These are phyloP conservation scores for Penicillium cosmopolitanum DNA, from an alignment of 495 filamentous ascomycete species.

Conservation along the genomic window DNA sequence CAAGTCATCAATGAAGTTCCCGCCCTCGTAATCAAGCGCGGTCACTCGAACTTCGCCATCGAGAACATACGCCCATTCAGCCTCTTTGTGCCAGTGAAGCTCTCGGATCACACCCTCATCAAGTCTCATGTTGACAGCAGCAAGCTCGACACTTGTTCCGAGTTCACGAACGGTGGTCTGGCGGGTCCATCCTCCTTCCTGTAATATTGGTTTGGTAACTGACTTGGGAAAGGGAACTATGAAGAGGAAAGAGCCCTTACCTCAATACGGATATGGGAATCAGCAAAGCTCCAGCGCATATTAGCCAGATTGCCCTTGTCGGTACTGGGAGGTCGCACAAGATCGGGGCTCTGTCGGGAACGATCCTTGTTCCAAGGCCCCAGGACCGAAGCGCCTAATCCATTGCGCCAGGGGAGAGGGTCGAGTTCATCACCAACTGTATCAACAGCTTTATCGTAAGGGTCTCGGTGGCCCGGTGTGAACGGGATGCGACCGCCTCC, in stretches of 20 bases:
- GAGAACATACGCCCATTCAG: conserved; percentile 71
- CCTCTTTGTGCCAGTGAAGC: conserved; percentile 74
- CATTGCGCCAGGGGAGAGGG: conserved; percentile 68
- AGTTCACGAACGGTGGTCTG: conserved; percentile 67
- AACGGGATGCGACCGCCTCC: conserved; percentile 30
- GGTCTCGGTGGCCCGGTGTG: conserved; percentile 45
- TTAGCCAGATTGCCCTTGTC: conserved; percentile 65
- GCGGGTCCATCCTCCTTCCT: conserved; percentile 72
- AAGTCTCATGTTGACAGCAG: conserved; percentile 70
- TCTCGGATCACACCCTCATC: conserved; percentile 70
- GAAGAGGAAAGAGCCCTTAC: conserved; percentile 30
- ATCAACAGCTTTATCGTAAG: conserved; percentile 58
- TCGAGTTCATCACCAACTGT: conserved; percentile 58
- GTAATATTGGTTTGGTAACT: conserved; percentile 1
- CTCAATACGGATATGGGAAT: conserved; percentile 69
- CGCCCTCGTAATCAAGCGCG: conserved; percentile 69
- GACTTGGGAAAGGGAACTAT: background rate
- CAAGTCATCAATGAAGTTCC: conserved; percentile 71
- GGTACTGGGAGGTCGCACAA: conserved; percentile 66
- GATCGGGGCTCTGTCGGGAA: conserved; percentile 64
- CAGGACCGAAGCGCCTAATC: conserved; percentile 61
- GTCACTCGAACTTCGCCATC: conserved; percentile 53
- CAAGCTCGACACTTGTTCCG: conserved; percentile 60
- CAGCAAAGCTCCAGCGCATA: conserved; percentile 69
- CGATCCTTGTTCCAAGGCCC: conserved; percentile 68